phyloP scores from a whole-genome alignment of 2,329 filamentous ascomycete genomes.

The Ceratocystis harringtonii region DNA sequence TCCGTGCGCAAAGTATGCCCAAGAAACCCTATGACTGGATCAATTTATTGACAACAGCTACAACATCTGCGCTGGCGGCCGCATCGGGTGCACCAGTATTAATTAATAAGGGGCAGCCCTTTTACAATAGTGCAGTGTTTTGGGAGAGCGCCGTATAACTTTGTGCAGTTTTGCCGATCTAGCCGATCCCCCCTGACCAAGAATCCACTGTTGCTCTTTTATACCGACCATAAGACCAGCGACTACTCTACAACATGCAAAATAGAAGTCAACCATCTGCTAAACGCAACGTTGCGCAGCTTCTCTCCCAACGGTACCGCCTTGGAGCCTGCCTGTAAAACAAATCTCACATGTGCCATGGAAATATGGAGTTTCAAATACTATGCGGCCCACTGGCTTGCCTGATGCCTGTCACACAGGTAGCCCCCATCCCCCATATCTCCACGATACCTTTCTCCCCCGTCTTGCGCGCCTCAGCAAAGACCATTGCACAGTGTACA shows the following conservation, averaged over 20 bases:
- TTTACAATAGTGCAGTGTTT: conserved; percentile 39
- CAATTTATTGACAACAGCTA: conserved; percentile 40
- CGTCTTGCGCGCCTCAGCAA: conserved; percentile 38
- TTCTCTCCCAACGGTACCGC: conserved; percentile 42
- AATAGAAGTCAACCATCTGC: conserved; percentile 34
- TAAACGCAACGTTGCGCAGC: conserved; percentile 30
- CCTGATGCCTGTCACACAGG: conserved; percentile 30
- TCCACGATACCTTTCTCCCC: conserved; percentile 34
- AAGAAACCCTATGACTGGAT: conserved; percentile 44
- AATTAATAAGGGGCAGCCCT: conserved; percentile 39
- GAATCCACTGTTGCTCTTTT: too few relatives aligned
- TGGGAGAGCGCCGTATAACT: conserved; percentile 41
- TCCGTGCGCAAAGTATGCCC: conserved; percentile 47
- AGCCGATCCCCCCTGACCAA: background rate
- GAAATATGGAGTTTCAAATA: conserved; percentile 53
- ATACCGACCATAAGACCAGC: conserved; percentile 12
- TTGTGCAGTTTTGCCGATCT: conserved; percentile 39
- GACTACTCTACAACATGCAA: conserved; percentile 33
- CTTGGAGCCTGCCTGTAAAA: conserved; percentile 48
- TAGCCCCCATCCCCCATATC: conserved; percentile 35
- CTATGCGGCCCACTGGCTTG: conserved; percentile 42
- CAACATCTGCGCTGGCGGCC: conserved; percentile 44
- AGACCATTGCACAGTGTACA: conserved; percentile 40
- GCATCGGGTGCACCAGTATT: conserved; percentile 27
- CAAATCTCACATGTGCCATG: conserved; percentile 38